Evolutionary conservation across 2,329 filamentous ascomycete species (phyloP).

Genomic region (Ascochyta clinopodiicola): DNA sequence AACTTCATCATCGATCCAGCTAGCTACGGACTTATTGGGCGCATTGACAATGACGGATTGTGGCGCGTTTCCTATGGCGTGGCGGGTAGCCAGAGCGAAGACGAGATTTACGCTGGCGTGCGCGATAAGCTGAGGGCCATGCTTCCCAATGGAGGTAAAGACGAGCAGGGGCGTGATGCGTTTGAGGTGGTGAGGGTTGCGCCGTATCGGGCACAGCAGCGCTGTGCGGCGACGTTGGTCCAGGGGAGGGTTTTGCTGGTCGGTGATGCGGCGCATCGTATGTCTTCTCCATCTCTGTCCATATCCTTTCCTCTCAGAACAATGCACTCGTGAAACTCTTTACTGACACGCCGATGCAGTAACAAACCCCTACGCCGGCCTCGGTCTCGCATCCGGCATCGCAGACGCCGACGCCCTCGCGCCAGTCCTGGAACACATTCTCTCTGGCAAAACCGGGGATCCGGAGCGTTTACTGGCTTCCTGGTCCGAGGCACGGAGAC

Average conservation of each 20-base stretch:
- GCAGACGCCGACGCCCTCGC: constrained; percentile 44
- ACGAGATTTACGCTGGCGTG: constrained; percentile 37
- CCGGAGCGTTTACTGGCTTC: constrained; percentile 38
- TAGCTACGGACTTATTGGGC: constrained; percentile 49
- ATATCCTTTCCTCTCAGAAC: not conserved
- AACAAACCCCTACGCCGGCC: constrained; percentile 48
- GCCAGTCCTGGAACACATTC: constrained; percentile 33
- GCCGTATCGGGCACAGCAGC: constrained; percentile 52
- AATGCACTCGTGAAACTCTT: no score
- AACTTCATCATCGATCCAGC: constrained; percentile 51
- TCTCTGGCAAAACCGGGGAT: constrained; percentile 23
- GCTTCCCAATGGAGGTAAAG: constrained; percentile 36
- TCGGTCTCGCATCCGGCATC: constrained; percentile 45
- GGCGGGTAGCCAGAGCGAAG: constrained; percentile 33
- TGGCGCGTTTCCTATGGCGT: constrained; percentile 54
- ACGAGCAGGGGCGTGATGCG: constrained; percentile 15
- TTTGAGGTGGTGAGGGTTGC: constrained; percentile 47
- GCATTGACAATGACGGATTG: constrained; percentile 43
- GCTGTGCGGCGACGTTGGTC: constrained; percentile 42
- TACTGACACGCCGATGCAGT: constrained; percentile 19
- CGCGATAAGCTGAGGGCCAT: constrained; percentile 40
- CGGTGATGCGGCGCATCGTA: constrained; percentile 51
- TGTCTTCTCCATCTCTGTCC: constrained; percentile 3
- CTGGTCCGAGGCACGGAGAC: constrained; percentile 44
- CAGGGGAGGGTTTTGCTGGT: constrained; percentile 44